These are phyloP conservation scores for Arctostaphylos glauca DNA, from an alignment of 148 eudicot genomes.

Conservation along the genomic window DNA sequence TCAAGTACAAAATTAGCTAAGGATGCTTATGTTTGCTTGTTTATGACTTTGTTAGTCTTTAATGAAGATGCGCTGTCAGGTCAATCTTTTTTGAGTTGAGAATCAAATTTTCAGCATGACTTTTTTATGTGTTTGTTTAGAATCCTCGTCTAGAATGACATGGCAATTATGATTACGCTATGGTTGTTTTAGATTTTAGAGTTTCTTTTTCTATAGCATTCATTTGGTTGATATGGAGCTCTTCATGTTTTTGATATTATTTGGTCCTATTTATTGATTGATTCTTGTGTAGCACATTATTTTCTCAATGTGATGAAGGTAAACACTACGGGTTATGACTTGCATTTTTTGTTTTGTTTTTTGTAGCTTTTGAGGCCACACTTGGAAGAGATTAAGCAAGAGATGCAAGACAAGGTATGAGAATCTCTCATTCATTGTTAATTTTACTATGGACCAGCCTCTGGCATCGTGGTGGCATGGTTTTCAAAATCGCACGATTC, in stretches of 20 bases:
- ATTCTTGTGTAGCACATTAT: not conserved
- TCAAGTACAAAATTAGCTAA: not conserved
- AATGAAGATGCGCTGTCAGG: not conserved
- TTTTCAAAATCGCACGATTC: too few species aligned
- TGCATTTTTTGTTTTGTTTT: slow-evolving; percentile 19
- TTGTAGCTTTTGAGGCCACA: slow-evolving; percentile 79
- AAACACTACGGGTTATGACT: not conserved
- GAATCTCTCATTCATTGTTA: slow-evolving; percentile 6
- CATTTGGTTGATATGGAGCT: not conserved
- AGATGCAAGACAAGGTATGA: slow-evolving; percentile 72
- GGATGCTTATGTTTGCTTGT: slow-evolving; percentile 3
- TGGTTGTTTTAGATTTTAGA: not conserved
- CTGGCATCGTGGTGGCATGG: not conserved
- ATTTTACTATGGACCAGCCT: not conserved
- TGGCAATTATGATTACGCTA: not conserved
- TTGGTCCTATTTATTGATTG: not conserved
- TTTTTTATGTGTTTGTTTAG: not conserved
- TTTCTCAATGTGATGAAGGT: not conserved
- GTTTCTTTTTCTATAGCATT: not conserved
- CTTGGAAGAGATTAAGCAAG: slow-evolving; percentile 69
- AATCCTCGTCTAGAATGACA: not conserved
- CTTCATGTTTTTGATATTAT: not conserved
- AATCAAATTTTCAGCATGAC: not conserved
- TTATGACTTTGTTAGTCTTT: not conserved
- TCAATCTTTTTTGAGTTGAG: not conserved